Conservation (phyloP, 2,329 filamentous ascomycete species). For the Talaromyces sp. region DNA sequence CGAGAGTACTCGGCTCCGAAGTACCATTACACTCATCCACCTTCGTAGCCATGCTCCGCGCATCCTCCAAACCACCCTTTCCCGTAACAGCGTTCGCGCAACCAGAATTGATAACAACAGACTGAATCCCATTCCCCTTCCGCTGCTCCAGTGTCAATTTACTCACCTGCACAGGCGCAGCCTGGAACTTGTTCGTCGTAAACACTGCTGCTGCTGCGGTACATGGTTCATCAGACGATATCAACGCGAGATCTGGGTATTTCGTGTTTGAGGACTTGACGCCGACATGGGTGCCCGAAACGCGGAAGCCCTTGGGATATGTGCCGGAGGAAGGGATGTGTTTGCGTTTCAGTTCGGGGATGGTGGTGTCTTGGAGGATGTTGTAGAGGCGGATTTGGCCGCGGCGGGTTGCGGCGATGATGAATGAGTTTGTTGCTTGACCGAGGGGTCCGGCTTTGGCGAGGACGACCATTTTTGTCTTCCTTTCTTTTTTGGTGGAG, state of each 20-base stretch:
- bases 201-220: conserved; percentile 87
- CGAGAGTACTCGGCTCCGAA: conserved; percentile 66
- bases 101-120: conserved; percentile 89
- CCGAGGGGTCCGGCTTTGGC: conserved; percentile 27
- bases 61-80: conserved; percentile 83
- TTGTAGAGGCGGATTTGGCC: conserved; percentile 45
- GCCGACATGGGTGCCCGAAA: conserved; percentile 83
- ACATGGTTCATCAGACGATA: conserved; percentile 83
- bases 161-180: conserved; percentile 87
- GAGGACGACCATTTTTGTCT: conserved; percentile 21
- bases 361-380: conserved; percentile 47
- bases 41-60: conserved; percentile 73
- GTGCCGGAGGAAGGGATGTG: conserved; percentile 82
- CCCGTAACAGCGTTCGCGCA: conserved; percentile 98
- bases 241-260: conserved; percentile 84
- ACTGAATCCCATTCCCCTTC: conserved; percentile 68
- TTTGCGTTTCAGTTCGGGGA: conserved; percentile 81
- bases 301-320: conserved; percentile 86
- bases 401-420: conserved; percentile 36
- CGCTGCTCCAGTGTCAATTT: conserved; percentile 67
- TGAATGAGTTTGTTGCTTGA: conserved; percentile 35
- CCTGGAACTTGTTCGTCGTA: conserved; percentile 97
- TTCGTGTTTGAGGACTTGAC: conserved; percentile 91
- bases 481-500: neutral
- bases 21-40: conserved; percentile 67